Percentiles rank a stretch among this genome's conserved stretches.
Evolutionary conservation across 331 rosid species (phyloP).

Genomic region (Rosa hybrid): DNA sequence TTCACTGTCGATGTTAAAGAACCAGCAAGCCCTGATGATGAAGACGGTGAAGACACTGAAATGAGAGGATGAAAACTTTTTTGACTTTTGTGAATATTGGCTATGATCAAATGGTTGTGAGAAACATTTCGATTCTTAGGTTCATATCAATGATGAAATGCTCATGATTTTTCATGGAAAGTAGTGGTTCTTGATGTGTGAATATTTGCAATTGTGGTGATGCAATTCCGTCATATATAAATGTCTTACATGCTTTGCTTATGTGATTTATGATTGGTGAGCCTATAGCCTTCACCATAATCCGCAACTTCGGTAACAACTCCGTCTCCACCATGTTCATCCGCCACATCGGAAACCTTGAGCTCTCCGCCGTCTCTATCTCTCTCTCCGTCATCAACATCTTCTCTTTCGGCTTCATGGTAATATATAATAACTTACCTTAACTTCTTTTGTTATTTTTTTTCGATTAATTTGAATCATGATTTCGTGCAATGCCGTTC

Average conservation of each 20-base stretch:
- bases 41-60: constrained; percentile 39
- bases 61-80: neutral
- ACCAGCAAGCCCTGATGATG: constrained; percentile 45
- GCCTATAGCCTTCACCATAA: constrained; percentile 48
- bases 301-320: constrained; percentile 56
- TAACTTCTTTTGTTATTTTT: neutral
- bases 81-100: neutral
- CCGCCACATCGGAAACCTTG: constrained; percentile 67
- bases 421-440: neutral
- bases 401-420: constrained; percentile 85
- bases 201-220: neutral
- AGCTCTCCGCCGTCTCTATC: constrained; percentile 74
- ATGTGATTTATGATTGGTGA: constrained; percentile 35
- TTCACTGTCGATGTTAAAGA: constrained; percentile 69
- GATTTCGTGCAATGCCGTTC: neutral
- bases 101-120: neutral
- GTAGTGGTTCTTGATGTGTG: neutral
- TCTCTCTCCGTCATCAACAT: constrained; percentile 58
- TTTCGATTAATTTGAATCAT: neutral
- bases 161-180: neutral
- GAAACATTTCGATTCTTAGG: neutral
- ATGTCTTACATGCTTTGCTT: neutral
- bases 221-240: neutral
- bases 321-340: constrained; percentile 60
- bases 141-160: neutral